Evolutionary conservation across 805 yeast species (phyloP), one percentile per base, ranked within the genome.

Genomic region (Scheffersomyces ergatensis): DNA sequence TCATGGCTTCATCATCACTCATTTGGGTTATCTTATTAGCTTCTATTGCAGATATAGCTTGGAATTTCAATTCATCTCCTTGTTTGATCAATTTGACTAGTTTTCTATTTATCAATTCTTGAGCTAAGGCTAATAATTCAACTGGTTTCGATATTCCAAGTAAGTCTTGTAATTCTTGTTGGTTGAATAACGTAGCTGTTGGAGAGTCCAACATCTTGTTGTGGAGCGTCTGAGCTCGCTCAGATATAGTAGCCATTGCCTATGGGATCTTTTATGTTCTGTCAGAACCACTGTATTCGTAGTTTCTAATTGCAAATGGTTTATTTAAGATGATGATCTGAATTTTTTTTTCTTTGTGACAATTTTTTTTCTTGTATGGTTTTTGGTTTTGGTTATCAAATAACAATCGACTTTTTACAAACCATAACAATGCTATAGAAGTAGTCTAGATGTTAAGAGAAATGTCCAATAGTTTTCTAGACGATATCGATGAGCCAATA

Each of bases 1-100:
- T 85, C 78, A 92, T 78, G 18, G 90, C 83, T 63, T 93, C 98
- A 54, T 93, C 99, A 21, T 83, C 77, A 7, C 77, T 58, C 97
- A 92, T 89, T 29, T 80, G 74, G 19, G 82, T 72, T 46, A 88
- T 78, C 55, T 86, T 87, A 20, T 67, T 76, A 8, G 97, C 97
- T 47, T 89, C 97, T 11, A 76, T 67, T 31, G 72, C 63, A 5
- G 82, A 73, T 2, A 88, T 84, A 1, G 90, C 89, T 57, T 85
- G 86, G 64, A 89, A 93, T 55, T 76, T 74, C 45, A 84, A 71
- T 45, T 72, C 85, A 44, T 77, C 84, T 42, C 83, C 83, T 46
- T 74, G 79, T 51, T 82, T 85, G 19, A 83, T 74, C 44, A 88
- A 65, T 58, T 86, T 85, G 38, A 89, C 72, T 44, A 87, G 67